These are phyloP conservation scores for Penicillium sp. DNA, from an alignment of 2,329 filamentous ascomycete species.

Conservation along the genomic window DNA sequence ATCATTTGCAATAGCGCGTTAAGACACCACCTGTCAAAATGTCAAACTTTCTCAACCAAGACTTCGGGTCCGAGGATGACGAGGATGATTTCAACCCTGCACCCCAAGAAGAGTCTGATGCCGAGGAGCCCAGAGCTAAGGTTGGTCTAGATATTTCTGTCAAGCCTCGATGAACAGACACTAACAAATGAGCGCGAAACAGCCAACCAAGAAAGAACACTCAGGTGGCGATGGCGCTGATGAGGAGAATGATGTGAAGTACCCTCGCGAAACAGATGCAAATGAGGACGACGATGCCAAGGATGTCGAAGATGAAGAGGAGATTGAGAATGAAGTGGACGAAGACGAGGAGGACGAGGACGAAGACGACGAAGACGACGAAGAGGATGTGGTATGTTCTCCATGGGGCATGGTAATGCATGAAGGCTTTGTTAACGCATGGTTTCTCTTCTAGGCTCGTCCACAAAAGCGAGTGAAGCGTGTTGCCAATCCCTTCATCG, in stretches of 20 bases:
- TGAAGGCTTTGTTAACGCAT: constrained; percentile 10
- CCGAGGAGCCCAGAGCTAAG: constrained; percentile 50
- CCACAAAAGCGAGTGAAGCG: constrained; percentile 77
- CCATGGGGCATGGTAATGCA: neutral
- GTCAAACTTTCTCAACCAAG: constrained; percentile 49
- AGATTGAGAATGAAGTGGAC: constrained; percentile 66
- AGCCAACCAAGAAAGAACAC: constrained; percentile 23
- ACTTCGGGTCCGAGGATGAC: constrained; percentile 62
- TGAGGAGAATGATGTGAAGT: constrained; percentile 40
- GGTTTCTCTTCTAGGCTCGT: constrained; percentile 45
- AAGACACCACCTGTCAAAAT: constrained; percentile 27
- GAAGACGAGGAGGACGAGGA: constrained; percentile 46
- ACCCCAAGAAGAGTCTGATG: constrained; percentile 70
- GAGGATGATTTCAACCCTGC: constrained; percentile 88
- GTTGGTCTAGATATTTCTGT: constrained; percentile 19
- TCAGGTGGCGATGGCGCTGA: constrained; percentile 46
- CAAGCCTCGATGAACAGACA: constrained; percentile 14
- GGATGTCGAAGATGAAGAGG: constrained; percentile 52
- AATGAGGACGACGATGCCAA: constrained; percentile 42
- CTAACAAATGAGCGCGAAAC: constrained; percentile 22
- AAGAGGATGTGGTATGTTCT: constrained; percentile 51
- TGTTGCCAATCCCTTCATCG: constrained; percentile 81
- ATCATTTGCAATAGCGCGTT: neutral
- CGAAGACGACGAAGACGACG: constrained; percentile 53
- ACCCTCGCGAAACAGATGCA: constrained; percentile 35